A percentile compares a stretch with the other conserved stretches of the same genome.
Evolutionary conservation across 345 rosid genomes (phyloP).

Genomic region (Bruguiera sexangula): DNA sequence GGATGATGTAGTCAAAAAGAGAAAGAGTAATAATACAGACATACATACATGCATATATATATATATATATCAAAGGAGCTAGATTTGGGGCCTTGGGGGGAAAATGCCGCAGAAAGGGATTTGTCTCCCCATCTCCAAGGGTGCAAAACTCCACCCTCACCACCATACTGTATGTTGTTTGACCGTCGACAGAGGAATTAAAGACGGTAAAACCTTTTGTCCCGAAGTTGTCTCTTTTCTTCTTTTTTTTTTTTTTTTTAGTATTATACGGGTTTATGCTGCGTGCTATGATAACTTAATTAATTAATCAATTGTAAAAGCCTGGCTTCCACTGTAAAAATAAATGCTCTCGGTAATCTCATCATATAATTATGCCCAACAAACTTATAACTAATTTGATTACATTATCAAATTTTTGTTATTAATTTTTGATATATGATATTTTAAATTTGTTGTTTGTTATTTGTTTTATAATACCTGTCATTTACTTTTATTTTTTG

Average conservation of each 20-base stretch:
- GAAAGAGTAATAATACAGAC: no score
- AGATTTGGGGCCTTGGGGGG: constrained; percentile 3
- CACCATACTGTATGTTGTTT: constrained; percentile 25
- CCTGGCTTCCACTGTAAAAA: constrained; percentile 32
- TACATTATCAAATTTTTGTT: no score
- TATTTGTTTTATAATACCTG: no score
- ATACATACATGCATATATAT: not conserved
- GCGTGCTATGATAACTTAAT: no score
- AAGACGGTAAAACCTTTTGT: constrained; percentile 45
- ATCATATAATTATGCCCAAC: constrained; percentile 36
- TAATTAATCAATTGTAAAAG: constrained; percentile 6
- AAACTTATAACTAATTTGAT: not conserved
- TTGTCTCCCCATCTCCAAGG: constrained; percentile 29
- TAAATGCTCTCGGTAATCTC: constrained; percentile 42
- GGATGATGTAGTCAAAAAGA: not conserved
- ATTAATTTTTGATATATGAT: not conserved
- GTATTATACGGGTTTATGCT: not conserved
- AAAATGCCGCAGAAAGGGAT: constrained; percentile 1
- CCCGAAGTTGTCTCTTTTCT: not conserved
- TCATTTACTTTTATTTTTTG: no score
- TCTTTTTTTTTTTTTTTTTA: constrained; percentile 16
- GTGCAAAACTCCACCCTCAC: constrained; percentile 11
- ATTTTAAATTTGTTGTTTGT: no score
- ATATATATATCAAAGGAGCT: not conserved
- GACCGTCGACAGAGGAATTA: constrained; percentile 52